Percentiles rank a stretch among this genome's conserved stretches.
These are phyloP conservation scores for Tricholoma bakamatsutake DNA, from an alignment of 768 basidiomycete genomes.

Conservation along the genomic window DNA sequence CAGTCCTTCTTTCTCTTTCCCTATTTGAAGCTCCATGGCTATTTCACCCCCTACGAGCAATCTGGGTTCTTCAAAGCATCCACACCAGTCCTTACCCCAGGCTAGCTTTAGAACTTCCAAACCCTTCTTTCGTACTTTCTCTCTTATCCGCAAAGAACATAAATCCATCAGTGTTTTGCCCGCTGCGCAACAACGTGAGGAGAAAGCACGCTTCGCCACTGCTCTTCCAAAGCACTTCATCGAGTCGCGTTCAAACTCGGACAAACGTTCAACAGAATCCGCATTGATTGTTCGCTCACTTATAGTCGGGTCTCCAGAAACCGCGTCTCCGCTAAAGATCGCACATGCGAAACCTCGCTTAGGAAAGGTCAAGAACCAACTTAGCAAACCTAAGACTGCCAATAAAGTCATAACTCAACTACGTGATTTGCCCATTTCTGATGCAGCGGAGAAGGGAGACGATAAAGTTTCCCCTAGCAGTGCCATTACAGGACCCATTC, in stretches of 20 bases:
- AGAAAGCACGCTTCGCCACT: constrained; percentile 30
- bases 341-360: constrained; percentile 45
- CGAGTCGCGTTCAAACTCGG: constrained; percentile 33
- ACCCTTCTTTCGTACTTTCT: constrained; percentile 38
- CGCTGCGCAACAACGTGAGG: constrained; percentile 31
- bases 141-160: constrained; percentile 28
- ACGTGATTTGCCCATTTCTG: constrained; percentile 49
- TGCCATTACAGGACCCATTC: constrained; percentile 46
- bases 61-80: background rate
- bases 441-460: constrained; percentile 19
- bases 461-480: constrained; percentile 4
- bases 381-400: constrained; percentile 61
- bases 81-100: background rate
- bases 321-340: constrained; percentile 29
- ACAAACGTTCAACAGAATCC: constrained; percentile 57
- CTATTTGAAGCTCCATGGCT: background rate
- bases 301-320: constrained; percentile 52
- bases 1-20: background rate
- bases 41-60: background rate
- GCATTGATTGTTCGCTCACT: constrained; percentile 60
- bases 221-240: constrained; percentile 29
- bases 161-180: constrained; percentile 26
- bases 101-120: background rate
- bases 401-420: constrained; percentile 70
- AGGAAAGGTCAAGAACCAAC: constrained; percentile 60